Conservation (phyloP, 2,329 filamentous ascomycete species). For the Colletotrichum destructivum region DNA sequence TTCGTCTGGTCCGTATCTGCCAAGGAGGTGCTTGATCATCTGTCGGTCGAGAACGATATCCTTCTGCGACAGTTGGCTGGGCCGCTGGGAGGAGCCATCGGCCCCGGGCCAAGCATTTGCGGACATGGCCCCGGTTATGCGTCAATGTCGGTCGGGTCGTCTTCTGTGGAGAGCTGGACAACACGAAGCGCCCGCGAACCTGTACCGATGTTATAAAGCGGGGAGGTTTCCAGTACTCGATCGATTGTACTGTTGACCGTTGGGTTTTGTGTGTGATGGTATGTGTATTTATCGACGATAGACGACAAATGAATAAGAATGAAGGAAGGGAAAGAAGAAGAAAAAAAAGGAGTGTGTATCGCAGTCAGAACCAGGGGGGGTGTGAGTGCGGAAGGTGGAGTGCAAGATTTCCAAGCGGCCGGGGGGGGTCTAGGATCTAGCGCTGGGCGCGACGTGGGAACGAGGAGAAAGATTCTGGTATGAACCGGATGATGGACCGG, state of each 20-base stretch:
- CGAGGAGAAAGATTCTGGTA: conserved; percentile 18
- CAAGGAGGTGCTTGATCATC: conserved; percentile 54
- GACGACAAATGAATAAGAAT: not conserved
- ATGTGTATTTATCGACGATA: conserved; percentile 6
- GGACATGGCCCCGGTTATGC: conserved; percentile 39
- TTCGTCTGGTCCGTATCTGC: conserved; percentile 52
- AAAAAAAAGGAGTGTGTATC: conserved; percentile 38
- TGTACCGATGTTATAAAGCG: not conserved
- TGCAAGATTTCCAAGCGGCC: conserved; percentile 38
- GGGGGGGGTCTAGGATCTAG: conserved; percentile 38
- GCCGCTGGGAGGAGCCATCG: conserved; percentile 49
- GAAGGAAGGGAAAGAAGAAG: not conserved
- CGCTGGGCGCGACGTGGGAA: conserved; percentile 36
- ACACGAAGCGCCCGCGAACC: not conserved
- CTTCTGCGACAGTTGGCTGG: conserved; percentile 39
- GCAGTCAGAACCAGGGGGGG: conserved; percentile 21
- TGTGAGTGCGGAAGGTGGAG: conserved; percentile 33
- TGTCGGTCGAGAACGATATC: conserved; percentile 50
- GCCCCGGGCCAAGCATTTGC: conserved; percentile 51
- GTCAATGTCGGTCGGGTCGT: conserved; percentile 6
- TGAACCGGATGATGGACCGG: too few relatives aligned
- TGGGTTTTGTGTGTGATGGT: conserved; percentile 24
- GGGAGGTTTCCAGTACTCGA: not conserved
- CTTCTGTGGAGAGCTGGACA: not conserved
- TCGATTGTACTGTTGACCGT: not conserved